Evolutionary conservation across 805 yeast genomes (phyloP).

Genomic region (Pichia rugopelliculosa): DNA sequence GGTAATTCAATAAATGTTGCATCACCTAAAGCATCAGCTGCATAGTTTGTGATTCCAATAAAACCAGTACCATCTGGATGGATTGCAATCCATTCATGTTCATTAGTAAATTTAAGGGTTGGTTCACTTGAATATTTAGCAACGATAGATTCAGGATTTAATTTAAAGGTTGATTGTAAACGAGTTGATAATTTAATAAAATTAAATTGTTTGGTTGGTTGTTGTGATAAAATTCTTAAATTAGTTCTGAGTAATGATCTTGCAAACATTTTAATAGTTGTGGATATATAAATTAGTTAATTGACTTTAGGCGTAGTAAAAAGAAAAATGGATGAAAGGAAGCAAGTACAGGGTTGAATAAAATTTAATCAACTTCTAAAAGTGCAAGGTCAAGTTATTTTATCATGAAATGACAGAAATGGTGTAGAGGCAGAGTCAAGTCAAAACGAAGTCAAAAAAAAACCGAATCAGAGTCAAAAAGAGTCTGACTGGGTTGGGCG

Average conservation of each 20-base stretch:
- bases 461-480: too few species aligned
- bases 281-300: not conserved
- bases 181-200: slow-evolving; percentile 8
- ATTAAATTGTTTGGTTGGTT: slow-evolving; percentile 9
- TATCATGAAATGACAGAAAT: too few species aligned
- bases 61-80: slow-evolving; percentile 78
- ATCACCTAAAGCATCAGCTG: slow-evolving; percentile 95
- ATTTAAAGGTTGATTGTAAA: slow-evolving; percentile 17
- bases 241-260: slow-evolving; percentile 7
- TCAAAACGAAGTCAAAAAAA: too few species aligned
- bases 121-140: slow-evolving; percentile 35
- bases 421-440: too few species aligned
- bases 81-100: slow-evolving; percentile 92
- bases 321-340: not conserved
- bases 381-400: too few species aligned
- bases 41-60: slow-evolving; percentile 89
- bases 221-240: slow-evolving; percentile 2
- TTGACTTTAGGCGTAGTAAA: not conserved
- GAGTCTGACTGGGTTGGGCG: too few species aligned
- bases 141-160: slow-evolving; percentile 27
- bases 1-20: slow-evolving; percentile 92
- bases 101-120: slow-evolving; percentile 63
- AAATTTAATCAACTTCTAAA: too few species aligned
- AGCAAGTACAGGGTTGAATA: too few species aligned
- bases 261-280: slow-evolving; percentile 12